Evolutionary conservation across 139 green algal genomes (phyloP).

Genomic region (Edaphochlamys debaryana): DNA sequence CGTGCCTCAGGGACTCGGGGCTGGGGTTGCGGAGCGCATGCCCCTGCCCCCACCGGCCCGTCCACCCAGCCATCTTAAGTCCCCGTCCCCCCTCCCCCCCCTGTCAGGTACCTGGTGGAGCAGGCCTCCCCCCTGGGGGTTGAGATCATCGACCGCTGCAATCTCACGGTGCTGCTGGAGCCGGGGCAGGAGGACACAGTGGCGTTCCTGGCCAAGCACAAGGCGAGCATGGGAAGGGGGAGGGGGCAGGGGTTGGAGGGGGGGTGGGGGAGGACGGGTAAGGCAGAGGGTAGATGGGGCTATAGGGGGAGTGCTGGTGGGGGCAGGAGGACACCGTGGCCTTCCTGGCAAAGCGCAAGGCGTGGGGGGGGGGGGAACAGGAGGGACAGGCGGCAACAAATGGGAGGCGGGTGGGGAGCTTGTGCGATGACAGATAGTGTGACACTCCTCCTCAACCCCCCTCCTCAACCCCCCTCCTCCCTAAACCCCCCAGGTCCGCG

Average conservation of each 20-base stretch:
- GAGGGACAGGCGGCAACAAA: not conserved
- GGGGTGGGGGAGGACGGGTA: not conserved
- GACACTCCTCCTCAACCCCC: too few species aligned
- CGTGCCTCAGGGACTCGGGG: too few species aligned
- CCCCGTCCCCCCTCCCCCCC: too few species aligned
- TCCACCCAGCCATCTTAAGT: too few species aligned
- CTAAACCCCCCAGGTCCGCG: slow-evolving; percentile 62
- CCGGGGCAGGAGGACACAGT: slow-evolving; percentile 92
- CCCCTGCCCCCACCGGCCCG: too few species aligned
- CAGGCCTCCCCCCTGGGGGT: slow-evolving; percentile 74
- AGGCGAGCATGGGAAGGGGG: slow-evolving; percentile 40
- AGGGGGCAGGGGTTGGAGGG: not conserved
- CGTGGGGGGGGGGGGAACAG: too few species aligned
- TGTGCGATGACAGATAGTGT: too few species aligned
- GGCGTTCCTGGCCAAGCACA: slow-evolving; percentile 87
- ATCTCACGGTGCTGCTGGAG: slow-evolving; percentile 97
- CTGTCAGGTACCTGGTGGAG: slow-evolving; percentile 83
- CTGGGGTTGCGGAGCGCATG: too few species aligned
- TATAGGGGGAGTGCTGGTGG: too few species aligned
- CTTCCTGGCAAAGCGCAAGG: slow-evolving; percentile 89
- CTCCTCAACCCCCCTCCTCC: too few species aligned
- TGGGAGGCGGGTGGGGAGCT: too few species aligned
- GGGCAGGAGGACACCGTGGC: slow-evolving; percentile 90
- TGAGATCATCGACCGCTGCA: slow-evolving; percentile 98
- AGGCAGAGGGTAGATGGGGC: too few species aligned